Conservation (phyloP, 2,329 filamentous ascomycete species). For the Xylariaceae sp. region DNA sequence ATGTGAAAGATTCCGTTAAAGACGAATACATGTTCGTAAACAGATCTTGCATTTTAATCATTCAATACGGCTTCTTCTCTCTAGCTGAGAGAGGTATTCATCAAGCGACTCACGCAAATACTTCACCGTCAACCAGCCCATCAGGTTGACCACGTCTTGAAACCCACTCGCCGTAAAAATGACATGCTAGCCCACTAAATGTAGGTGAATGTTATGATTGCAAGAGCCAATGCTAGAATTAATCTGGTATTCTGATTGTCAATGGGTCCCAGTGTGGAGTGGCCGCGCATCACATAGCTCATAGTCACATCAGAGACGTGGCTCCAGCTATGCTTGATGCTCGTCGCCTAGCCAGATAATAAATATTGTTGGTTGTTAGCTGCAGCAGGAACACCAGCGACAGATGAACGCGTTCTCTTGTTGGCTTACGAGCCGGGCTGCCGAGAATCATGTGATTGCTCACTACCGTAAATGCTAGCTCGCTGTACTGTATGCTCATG, state of each 20-base stretch:
- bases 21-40: too few species aligned
- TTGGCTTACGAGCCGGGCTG: conserved; percentile 17
- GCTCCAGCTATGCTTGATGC: too few species aligned
- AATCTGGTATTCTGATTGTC: too few species aligned
- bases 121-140: too few species aligned
- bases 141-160: too few species aligned
- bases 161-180: not conserved
- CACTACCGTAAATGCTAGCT: not conserved
- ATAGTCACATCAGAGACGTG: too few species aligned
- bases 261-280: too few species aligned
- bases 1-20: too few species aligned
- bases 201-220: not conserved
- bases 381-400: not conserved
- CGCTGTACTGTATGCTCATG: not conserved
- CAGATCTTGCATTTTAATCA: too few species aligned
- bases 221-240: not conserved
- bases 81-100: not conserved
- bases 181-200: not conserved
- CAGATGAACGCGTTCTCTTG: not conserved
- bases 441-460: conserved; percentile 19
- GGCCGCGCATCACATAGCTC: too few species aligned
- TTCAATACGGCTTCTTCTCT: not conserved
- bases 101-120: not conserved
- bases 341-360: too few species aligned
- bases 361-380: too few species aligned